Base-by-base conservation (phyloP, 805 yeast species). In the Sugiyamaella valdiviana region DNA sequence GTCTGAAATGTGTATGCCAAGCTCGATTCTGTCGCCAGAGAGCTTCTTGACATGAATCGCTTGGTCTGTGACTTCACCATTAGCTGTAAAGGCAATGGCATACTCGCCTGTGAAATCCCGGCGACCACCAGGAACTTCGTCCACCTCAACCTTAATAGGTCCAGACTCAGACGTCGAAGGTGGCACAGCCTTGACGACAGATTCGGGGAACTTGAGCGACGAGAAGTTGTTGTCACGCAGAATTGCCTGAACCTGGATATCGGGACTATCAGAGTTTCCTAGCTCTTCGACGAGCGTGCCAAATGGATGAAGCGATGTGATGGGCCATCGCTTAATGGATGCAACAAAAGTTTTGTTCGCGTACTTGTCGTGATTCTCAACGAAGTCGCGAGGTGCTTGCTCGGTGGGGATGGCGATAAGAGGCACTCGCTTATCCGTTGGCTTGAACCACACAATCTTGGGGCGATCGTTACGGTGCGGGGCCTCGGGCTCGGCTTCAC, bases 361-460 rank as follows among this genome's bases (percentile, higher is more conserved):
- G 60, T 93, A 93, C 45, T 74, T 75, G 49, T 85, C 95, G 56
- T 89, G 95, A 58, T 88, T 89, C 57, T 89, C 96, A 39, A 93
- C 90, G 68, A 93, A 91, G 65, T 91, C 98, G 51, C 77, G 79
- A 29, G 99, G 99, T 0, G 96, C 99, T 66, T 93, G 96, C 61
- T 93, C 99, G 1, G 97, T 93, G 36, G 99, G 99, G 55, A 93
- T 93, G 14, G 99, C 99, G 71, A 93, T 90, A 55, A 93, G 74
- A 4, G 99, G 99, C 17, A 93, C 99, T 54, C 95, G 87, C 69
- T 93, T 93, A 65, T 93, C 99, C 1, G 96, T 90, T 36, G 99
- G 99, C 64, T 93, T 93, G 67, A 93, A 93, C 99, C 99, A 93
- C 29, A 93, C 97, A 72, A 93, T 93, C 64, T 93, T 93, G 29